Base-by-base conservation (phyloP, 495 filamentous ascomycete species). In the Trichoderma virens region DNA sequence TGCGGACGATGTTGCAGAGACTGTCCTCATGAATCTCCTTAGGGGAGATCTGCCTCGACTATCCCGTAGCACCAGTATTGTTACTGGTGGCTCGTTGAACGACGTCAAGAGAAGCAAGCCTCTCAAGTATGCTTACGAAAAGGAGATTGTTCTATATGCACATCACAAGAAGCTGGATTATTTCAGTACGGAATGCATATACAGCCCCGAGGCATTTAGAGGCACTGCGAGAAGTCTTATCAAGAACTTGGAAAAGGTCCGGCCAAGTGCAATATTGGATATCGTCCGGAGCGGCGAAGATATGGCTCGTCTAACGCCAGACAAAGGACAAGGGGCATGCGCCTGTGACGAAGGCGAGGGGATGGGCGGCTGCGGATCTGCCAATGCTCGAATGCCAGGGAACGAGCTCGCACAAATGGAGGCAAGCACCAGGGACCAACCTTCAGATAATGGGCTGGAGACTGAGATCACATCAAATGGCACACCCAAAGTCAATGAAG, bases 1-100 rank as follows among this genome's bases (percentile, higher is more conserved):
- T 73, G 94, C 95, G 11, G 94, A 98, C 66, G 94, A 98, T 75
- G 88, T 97, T 27, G 94, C 94, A n/a, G 94, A 98, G 80, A 98
- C 94, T 13, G 90, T 98, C 34, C 80, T 98, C 73, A 98, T 98
- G 94, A 98, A 98, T 71, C 75, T 98, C 47, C 80, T 98, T 9
- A 84, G 94, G 31, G 94, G 92, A 23, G 94, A 98, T 77, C 73
- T 98, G 45, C 88, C 94, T 0, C 86, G 94, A 31, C 79, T 98
- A 28, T 89, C 91, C 28, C 80, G 94, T 45, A 91, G 90, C 63
- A 97, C 94, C n/a, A 93, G 86, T 65, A 97, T 98, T 67, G 82
- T 97, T 5, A 98, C 94, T 8, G 88, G 84, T 61, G 88, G 88
- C 68, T 75, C 80, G 59, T 82, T 82, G 25, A 89, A 85, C 47